A percentile compares a stretch with the other conserved stretches of the same genome.
Conservation (phyloP, 2,329 filamentous ascomycete genomes). For the Alternaria infectoria region DNA sequence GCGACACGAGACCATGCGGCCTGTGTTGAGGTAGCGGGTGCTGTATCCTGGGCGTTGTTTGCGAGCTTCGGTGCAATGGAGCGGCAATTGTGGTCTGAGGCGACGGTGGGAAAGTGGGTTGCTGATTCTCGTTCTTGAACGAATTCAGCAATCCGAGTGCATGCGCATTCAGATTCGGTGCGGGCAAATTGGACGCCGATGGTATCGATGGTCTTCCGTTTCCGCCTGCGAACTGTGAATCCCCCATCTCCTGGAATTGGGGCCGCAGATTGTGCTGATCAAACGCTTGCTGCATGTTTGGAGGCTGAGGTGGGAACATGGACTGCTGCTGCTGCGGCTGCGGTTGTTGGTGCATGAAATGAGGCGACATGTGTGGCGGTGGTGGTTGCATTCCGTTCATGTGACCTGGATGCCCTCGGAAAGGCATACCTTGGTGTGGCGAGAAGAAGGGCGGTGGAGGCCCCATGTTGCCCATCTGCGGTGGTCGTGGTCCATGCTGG, state of each 20-base stretch:
- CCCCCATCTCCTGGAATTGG: constrained; percentile 28
- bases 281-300: constrained; percentile 32
- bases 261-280: constrained; percentile 13
- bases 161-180: constrained; percentile 64
- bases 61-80: constrained; percentile 22
- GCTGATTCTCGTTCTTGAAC: constrained; percentile 56
- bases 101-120: constrained; percentile 16
- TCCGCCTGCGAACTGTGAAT: constrained; percentile 40
- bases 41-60: constrained; percentile 31
- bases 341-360: constrained; percentile 17
- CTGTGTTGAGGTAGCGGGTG: constrained; percentile 30
- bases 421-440: constrained; percentile 44
- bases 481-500: constrained; percentile 59
- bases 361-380: constrained; percentile 30
- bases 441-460: constrained; percentile 59
- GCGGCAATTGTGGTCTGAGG: constrained; percentile 14
- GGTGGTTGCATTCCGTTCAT: constrained; percentile 32
- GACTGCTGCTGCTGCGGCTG: constrained; percentile 13
- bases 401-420: constrained; percentile 27
- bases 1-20: constrained; percentile 33
- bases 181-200: constrained; percentile 63
- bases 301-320: constrained; percentile 19
- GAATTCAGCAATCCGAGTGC: constrained; percentile 63
- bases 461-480: constrained; percentile 56
- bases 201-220: constrained; percentile 57